A percentile compares a stretch with the other conserved stretches of the same genome.
Evolutionary conservation across 257 asterid genomes (phyloP).

Genomic region (Solanum lignicaule): DNA sequence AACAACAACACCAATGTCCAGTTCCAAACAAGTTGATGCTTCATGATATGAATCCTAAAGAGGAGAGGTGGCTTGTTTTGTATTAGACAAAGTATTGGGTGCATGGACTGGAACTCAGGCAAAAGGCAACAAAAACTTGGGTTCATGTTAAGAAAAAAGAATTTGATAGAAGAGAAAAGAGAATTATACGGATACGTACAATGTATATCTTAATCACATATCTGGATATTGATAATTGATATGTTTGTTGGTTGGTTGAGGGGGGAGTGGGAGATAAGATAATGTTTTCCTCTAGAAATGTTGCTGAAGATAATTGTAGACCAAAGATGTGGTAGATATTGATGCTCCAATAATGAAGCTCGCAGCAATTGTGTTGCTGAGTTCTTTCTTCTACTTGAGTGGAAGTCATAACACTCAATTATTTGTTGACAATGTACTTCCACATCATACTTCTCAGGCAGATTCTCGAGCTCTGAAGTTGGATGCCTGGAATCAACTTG

Average conservation of each 20-base stretch:
- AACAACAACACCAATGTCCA: background rate
- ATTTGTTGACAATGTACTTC: background rate
- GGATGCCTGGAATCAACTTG: slow-evolving; percentile 87
- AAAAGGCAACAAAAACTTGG: background rate
- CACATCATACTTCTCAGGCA: slow-evolving; percentile 37
- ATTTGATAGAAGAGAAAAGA: background rate
- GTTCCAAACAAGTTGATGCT: background rate
- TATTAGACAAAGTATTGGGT: background rate
- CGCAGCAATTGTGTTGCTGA: background rate
- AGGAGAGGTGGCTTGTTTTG: background rate
- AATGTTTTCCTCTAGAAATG: background rate
- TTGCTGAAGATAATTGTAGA: background rate
- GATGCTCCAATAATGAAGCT: background rate
- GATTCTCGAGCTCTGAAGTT: slow-evolving; percentile 64
- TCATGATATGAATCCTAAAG: background rate
- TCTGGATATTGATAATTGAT: background rate
- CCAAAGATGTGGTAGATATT: background rate
- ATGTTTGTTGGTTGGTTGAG: background rate
- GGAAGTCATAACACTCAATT: background rate
- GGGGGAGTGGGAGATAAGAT: too few relatives aligned
- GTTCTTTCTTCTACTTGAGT: background rate
- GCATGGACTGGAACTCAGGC: background rate
- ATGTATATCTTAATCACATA: background rate
- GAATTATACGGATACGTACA: background rate
- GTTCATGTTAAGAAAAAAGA: background rate